A percentile compares a stretch with the other conserved stretches of the same genome.
Conservation (phyloP, 768 basidiomycete genomes). For the Rhodotorula babjevae region DNA sequence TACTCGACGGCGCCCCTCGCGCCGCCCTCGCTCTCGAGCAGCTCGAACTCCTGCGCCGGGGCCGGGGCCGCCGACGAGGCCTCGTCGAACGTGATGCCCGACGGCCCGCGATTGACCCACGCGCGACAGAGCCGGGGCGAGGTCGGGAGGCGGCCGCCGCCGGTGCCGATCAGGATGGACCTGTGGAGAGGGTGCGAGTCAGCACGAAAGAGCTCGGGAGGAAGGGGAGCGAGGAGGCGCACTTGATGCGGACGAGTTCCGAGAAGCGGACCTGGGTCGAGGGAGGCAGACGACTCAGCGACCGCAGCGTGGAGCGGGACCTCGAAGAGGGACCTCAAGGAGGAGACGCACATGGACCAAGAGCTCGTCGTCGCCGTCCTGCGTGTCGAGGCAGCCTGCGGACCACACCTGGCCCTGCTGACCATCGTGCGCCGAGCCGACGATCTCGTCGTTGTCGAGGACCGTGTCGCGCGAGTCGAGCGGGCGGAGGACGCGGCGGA, state of each 20-base stretch:
- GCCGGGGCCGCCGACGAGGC: background rate
- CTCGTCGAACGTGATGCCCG: constrained; percentile 35
- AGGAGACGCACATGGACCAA: constrained; percentile 29
- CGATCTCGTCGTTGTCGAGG: constrained; percentile 37
- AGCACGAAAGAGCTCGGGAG: background rate
- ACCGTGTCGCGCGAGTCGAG: constrained; percentile 38
- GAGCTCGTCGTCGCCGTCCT: constrained; percentile 41
- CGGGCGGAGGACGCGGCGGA: constrained; percentile 34
- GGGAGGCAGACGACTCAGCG: constrained; percentile 4
- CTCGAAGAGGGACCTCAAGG: too few relatives aligned
- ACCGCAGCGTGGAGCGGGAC: too few relatives aligned
- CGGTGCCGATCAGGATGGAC: constrained; percentile 37
- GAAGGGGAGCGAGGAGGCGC: background rate
- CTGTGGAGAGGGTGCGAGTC: background rate
- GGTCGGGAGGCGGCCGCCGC: constrained; percentile 28
- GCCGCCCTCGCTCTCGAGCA: constrained; percentile 34
- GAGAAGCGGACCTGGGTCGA: constrained; percentile 20
- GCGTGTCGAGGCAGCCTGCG: constrained; percentile 30
- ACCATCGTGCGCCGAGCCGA: constrained; percentile 7
- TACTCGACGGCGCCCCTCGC: constrained; percentile 39
- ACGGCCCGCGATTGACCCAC: constrained; percentile 37
- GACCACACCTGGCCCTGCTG: constrained; percentile 10
- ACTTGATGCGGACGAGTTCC: constrained; percentile 40
- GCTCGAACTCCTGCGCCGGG: constrained; percentile 40
- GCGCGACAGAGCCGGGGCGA: constrained; percentile 28